These are phyloP conservation scores for Cryptococcus amylolentus DNA, from an alignment of 1,284 basidiomycete genomes.

Conservation along the genomic window DNA sequence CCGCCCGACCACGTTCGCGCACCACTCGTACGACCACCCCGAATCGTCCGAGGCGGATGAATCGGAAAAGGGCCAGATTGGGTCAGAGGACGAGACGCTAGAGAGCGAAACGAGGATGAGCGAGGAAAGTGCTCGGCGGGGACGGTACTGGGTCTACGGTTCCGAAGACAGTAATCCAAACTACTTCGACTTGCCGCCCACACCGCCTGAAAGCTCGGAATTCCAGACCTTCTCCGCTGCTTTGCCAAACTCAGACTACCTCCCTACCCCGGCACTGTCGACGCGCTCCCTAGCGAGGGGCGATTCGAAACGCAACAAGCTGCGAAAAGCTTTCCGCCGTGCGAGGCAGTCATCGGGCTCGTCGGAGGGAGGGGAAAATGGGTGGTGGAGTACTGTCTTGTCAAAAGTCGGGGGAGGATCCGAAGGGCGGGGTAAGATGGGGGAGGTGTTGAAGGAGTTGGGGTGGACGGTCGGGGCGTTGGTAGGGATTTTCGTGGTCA, in stretches of 20 bases:
- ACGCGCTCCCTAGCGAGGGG: constrained; percentile 34
- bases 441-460: constrained; percentile 41
- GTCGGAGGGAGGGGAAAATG: constrained; percentile 9
- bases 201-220: constrained; percentile 28
- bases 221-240: constrained; percentile 1
- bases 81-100: constrained; percentile 22
- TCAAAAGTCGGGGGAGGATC: constrained; percentile 11
- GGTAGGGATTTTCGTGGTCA: constrained; percentile 41
- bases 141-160: constrained; percentile 33
- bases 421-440: constrained; percentile 38
- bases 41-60: constrained; percentile 23
- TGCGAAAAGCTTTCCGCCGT: constrained; percentile 9
- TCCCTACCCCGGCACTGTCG: constrained; percentile 49
- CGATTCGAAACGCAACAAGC: constrained; percentile 7
- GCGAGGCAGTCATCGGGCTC: neutral
- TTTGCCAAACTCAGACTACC: constrained; percentile 9
- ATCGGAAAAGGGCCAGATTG: constrained; percentile 44
- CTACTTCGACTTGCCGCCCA: constrained; percentile 39
- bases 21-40: neutral
- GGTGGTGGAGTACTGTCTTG: constrained; percentile 19
- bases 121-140: constrained; percentile 14
- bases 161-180: constrained; percentile 11
- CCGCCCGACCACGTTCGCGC: constrained; percentile 6
- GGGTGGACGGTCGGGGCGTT: constrained; percentile 47
- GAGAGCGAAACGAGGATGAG: constrained; percentile 13